phyloP scores from a whole-genome alignment of 129 eudicot species.

The Flaveria ramosissima region DNA sequence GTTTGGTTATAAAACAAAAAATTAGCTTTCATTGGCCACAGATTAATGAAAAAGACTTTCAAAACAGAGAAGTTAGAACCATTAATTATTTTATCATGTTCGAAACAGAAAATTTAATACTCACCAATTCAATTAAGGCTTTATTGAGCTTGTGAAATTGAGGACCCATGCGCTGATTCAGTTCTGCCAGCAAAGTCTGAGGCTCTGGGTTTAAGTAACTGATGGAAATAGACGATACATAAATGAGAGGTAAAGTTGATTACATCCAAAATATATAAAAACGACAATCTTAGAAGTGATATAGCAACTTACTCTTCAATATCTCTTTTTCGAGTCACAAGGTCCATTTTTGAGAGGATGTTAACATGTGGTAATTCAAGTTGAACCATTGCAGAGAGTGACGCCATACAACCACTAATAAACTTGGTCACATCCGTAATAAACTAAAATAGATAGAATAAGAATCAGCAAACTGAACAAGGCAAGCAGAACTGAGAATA shows the following conservation, averaged over 20 bases:
- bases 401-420: constrained; percentile 97
- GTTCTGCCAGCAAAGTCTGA: constrained; percentile 60
- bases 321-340: constrained; percentile 77
- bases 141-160: constrained; percentile 84
- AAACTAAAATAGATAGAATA: constrained; percentile 44
- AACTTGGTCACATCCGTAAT: constrained; percentile 97
- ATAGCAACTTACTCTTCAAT: constrained; percentile 59
- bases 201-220: constrained; percentile 89
- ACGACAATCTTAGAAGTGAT: neutral
- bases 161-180: constrained; percentile 92
- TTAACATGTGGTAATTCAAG: constrained; percentile 95
- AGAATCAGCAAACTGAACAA: constrained; percentile 17
- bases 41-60: neutral
- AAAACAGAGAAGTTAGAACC: neutral
- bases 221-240: neutral
- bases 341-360: constrained; percentile 97
- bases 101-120: constrained; percentile 20
- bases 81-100: constrained; percentile 3
- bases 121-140: constrained; percentile 75
- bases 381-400: constrained; percentile 97
- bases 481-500: neutral
- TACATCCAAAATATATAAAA: neutral
- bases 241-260: constrained; percentile 12
- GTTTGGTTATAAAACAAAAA: neutral
- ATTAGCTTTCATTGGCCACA: neutral